Base-by-base conservation (phyloP, 1,139 yeast genomes). In the Yamadazyma spencermartinsiae region DNA sequence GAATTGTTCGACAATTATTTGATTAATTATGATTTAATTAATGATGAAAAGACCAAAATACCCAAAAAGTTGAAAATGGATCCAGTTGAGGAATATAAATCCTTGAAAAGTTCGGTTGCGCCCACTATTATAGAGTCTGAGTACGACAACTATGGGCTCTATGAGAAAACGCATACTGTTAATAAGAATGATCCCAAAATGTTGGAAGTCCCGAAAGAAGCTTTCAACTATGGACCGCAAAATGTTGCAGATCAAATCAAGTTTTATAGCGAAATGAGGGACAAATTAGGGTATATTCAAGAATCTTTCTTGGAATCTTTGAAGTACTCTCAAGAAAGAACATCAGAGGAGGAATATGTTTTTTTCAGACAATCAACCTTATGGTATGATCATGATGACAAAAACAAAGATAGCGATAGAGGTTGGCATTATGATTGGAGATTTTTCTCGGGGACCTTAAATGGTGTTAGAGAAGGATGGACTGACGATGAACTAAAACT, bases 381-480 rank as follows among this genome's bases (percentile, higher is more conserved):
- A 23, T 36, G 41, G 40, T 10, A n/a, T 14, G 31, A 35, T 8
- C 38, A 39, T 15, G 58, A 53, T 36, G 37, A 40, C 14, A 37
- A 43, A 10, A 53, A 51, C 34, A 35, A 21, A 8, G 54, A 44
- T 31, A 39, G 48, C 13, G 58, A 54, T 36, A 37, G 51, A 49
- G 81, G 81, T 5, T 73, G 65, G 40, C 92, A 84, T 55, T 81
- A 82, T 52, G 90, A 85, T 56, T 79, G 80, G 76, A 65, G 89
- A 38, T 85, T 85, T 50, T 85, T 80, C 61, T 72, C 72, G 44
- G 82, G 84, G 6, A 55, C 55, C 17, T 48, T 54, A 33, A 43
- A 38, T 17, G 48, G 52, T 34, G 41, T 46, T 19, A 41, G 41
- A 26, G 18, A 31, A 13, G 56, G 53, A 2, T 55, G 60, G 60